Evolutionary conservation across 1,284 basidiomycete species (phyloP).

Genomic region (Entoloma clypeatum): DNA sequence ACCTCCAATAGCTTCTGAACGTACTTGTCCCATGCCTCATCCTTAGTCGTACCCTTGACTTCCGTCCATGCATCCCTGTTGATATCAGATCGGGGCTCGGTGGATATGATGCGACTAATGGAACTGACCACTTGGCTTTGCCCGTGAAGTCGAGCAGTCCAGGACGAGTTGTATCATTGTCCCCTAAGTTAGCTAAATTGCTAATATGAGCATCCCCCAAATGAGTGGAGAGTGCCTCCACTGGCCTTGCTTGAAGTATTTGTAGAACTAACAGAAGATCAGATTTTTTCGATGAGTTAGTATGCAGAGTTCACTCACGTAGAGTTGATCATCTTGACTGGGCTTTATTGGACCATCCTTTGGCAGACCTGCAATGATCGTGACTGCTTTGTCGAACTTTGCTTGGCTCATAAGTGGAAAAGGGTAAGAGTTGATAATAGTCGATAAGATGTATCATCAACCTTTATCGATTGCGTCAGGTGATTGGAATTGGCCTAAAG

Average conservation of each 20-base stretch:
- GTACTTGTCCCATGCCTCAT: slow-evolving; percentile 70
- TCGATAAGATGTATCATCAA: too few species aligned
- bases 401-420: slow-evolving; percentile 52
- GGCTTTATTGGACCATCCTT: slow-evolving; percentile 82
- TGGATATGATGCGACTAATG: slow-evolving; percentile 6
- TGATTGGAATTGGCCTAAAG: too few species aligned
- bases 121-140: slow-evolving; percentile 76
- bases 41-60: slow-evolving; percentile 69
- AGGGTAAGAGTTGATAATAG: slow-evolving; percentile 11
- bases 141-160: slow-evolving; percentile 78
- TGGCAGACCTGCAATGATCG: slow-evolving; percentile 68
- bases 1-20: slow-evolving; percentile 72
- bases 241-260: slow-evolving; percentile 87
- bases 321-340: slow-evolving; percentile 71
- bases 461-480: too few species aligned
- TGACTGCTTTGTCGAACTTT: slow-evolving; percentile 79
- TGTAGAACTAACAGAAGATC: slow-evolving; percentile 72
- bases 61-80: slow-evolving; percentile 89
- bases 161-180: slow-evolving; percentile 61
- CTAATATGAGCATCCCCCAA: not conserved
- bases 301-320: slow-evolving; percentile 43
- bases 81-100: slow-evolving; percentile 13
- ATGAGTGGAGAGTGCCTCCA: not conserved
- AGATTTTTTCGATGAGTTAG: slow-evolving; percentile 9
- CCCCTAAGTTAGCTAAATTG: slow-evolving; percentile 66